These are phyloP conservation scores for Scutellaria baicalensis DNA, from an alignment of 257 asterid genomes.

Conservation along the genomic window DNA sequence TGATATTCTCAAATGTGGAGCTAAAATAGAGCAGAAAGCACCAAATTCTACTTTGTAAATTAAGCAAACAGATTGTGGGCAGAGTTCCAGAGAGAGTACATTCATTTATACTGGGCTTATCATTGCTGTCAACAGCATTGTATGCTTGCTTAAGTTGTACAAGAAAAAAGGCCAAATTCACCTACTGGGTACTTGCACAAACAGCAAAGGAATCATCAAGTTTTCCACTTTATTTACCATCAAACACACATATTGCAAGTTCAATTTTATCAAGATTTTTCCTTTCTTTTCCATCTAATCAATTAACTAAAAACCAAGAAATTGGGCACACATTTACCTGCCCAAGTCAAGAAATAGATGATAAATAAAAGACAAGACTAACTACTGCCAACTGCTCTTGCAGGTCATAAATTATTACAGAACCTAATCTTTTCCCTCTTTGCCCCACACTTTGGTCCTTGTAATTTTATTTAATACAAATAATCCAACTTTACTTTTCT, in stretches of 20 bases:
- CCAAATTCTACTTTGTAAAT: slow-evolving; percentile 29
- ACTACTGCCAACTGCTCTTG: slow-evolving; percentile 74
- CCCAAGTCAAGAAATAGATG: slow-evolving; percentile 50
- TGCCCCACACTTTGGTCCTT: slow-evolving; percentile 10
- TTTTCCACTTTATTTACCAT: slow-evolving; percentile 18
- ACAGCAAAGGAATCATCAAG: slow-evolving; percentile 40
- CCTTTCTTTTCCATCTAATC: not conserved
- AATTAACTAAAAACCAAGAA: not conserved
- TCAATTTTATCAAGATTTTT: not conserved
- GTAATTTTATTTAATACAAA: not conserved
- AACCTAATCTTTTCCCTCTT: slow-evolving; percentile 37
- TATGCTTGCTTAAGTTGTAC: slow-evolving; percentile 45
- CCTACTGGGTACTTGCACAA: slow-evolving; percentile 56
- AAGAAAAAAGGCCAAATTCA: slow-evolving; percentile 32
- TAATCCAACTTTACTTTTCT: slow-evolving; percentile 9
- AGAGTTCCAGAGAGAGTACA: slow-evolving; percentile 23
- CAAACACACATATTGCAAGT: slow-evolving; percentile 21
- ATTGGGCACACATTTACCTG: slow-evolving; percentile 31
- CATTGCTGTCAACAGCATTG: slow-evolving; percentile 43
- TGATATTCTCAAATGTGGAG: slow-evolving; percentile 43
- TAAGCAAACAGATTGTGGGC: slow-evolving; percentile 32
- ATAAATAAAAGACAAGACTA: slow-evolving; percentile 45
- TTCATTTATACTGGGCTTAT: slow-evolving; percentile 34
- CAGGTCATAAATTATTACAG: slow-evolving; percentile 64
- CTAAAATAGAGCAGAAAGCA: slow-evolving; percentile 39